Base-by-base conservation (phyloP, 2,329 filamentous ascomycete species). In the Colletotrichum shisoi region DNA sequence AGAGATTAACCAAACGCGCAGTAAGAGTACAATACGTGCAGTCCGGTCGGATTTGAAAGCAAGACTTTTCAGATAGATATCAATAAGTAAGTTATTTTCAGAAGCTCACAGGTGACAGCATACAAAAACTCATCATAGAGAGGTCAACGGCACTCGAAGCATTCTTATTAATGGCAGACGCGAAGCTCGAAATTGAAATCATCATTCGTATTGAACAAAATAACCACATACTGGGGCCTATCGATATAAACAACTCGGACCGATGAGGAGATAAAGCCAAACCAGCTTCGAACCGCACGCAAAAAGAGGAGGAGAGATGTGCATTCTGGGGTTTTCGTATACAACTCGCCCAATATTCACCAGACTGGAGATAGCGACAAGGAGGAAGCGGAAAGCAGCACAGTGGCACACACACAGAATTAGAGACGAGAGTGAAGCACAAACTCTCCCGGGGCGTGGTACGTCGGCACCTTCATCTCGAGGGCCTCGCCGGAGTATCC, bases 391-490 rank as follows among this genome's bases (percentile, higher is more conserved):
- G 21, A 56, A 68, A 45, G 19, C 11, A 37, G 31, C 51, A 54
- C 49, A 54, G 17, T 21, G 27, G 27, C 27, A 8, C 24, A 13
- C 27, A 8, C 24, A 13, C 6, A 27, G 13, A 7, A 34, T 75
- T 75, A 84, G 44, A 84, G 73, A 54, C 82, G 81, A 69, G 73
- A 77, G 1, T 74, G 71, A 21, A 83, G 74, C 4, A 72, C 70
- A 8, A 77, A 57, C 71, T 86, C 84, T 5, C 83, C 83, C 0
- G 84, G 86, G 0, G 84, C 87, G 68, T 89, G 78, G 73, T 90
- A 90, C 11, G 80, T 82, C 1, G 88, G 88, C 3, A 90, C 90
- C 79, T 88, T 90, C 91, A 94, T 94, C 48, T 93, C 88, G 69
- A 94, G 81, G 11, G 88, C 90, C 37, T 82, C 82, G 37, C 91